Conservation (phyloP, 371 early-diverging fungal genomes). For the Nematocida parisii region DNA sequence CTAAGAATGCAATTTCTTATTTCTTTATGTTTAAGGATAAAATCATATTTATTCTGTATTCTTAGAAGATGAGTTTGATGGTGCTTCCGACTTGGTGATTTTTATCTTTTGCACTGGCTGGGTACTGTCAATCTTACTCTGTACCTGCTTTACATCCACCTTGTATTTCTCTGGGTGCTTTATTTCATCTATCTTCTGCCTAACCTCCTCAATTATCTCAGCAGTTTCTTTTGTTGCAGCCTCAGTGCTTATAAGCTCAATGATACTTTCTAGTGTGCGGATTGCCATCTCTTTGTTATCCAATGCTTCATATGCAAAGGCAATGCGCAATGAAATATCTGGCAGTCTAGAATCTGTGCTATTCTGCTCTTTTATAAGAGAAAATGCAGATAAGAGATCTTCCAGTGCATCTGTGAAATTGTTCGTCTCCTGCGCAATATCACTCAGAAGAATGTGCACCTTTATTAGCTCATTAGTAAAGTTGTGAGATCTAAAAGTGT, state of each 20-base stretch:
- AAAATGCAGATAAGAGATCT: conserved; percentile 46
- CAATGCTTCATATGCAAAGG: conserved; percentile 6
- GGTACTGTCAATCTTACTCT: neutral
- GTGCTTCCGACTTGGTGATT: neutral
- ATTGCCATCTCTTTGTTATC: conserved; percentile 34
- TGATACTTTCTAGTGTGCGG: neutral
- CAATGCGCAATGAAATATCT: conserved; percentile 30
- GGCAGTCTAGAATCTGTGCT: neutral
- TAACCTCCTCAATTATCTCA: conserved; percentile 40
- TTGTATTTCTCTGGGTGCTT: conserved; percentile 34
- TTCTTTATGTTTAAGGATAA: neutral
- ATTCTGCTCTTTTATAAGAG: neutral
- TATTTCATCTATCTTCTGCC: conserved; percentile 12
- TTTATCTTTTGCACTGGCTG: conserved; percentile 41
- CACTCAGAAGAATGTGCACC: conserved; percentile 60
- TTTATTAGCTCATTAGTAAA: conserved; percentile 42
- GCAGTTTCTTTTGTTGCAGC: neutral
- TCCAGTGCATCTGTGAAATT: conserved; percentile 54
- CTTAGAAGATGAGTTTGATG: neutral
- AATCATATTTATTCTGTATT: neutral
- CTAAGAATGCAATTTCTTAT: too few species aligned
- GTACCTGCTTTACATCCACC: neutral
- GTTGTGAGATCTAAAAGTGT: conserved; percentile 53
- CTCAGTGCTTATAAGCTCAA: neutral
- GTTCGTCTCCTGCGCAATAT: conserved; percentile 65